A percentile compares a stretch with the other conserved stretches of the same genome.
phyloP scores from a whole-genome alignment of 305 asterid genomes.

The Fraxinus sp. region DNA sequence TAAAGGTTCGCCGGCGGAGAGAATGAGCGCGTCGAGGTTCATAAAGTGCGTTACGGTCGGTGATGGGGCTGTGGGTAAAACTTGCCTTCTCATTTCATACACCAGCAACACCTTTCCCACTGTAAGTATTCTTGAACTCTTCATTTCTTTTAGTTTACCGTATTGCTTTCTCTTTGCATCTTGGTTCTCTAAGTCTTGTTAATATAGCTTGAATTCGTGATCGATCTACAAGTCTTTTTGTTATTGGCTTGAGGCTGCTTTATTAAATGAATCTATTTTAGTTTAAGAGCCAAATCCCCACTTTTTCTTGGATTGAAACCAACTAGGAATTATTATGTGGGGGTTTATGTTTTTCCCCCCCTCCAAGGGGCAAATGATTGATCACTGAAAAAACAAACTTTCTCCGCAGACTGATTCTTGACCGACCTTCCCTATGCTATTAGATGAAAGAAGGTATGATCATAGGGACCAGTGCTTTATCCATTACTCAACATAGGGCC shows the following conservation, averaged over 20 bases:
- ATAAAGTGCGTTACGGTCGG: constrained; percentile 72
- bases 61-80: constrained; percentile 77
- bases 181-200: neutral
- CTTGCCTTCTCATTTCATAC: constrained; percentile 66
- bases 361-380: neutral
- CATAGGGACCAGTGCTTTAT: neutral
- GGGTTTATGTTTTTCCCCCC: neutral
- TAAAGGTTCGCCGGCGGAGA: constrained; percentile 35
- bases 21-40: constrained; percentile 66
- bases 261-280: neutral
- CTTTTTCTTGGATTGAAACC: neutral
- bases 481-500: neutral
- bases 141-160: neutral
- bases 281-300: neutral
- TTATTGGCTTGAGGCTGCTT: neutral
- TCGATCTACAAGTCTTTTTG: neutral
- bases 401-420: neutral
- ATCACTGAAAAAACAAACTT: neutral
- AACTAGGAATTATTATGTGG: neutral
- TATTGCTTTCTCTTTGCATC: neutral
- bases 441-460: neutral
- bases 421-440: neutral
- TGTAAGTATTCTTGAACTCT: constrained; percentile 35
- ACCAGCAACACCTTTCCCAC: constrained; percentile 75
- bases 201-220: neutral